phyloP scores from a whole-genome alignment of 805 yeast species.

The Pichia insulana region DNA sequence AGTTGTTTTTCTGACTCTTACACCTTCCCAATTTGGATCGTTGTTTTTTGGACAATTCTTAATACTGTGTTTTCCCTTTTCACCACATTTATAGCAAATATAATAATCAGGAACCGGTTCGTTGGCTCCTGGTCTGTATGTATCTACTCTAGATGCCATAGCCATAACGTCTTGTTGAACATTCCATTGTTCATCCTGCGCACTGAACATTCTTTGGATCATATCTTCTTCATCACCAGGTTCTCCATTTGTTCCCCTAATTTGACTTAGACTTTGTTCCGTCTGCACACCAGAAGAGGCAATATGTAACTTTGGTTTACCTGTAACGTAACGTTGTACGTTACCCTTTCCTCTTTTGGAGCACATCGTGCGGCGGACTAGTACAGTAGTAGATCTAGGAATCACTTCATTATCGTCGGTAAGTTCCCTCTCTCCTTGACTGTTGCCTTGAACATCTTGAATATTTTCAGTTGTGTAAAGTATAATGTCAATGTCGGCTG shows the following conservation, averaged over 20 bases:
- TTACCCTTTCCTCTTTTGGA: conserved; percentile 40
- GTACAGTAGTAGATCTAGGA: conserved; percentile 77
- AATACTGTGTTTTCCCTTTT: conserved; percentile 87
- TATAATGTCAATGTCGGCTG: conserved; percentile 73
- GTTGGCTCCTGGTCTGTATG: conserved; percentile 33
- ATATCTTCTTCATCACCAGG: conserved; percentile 66
- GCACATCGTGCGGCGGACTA: conserved; percentile 76
- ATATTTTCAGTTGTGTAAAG: conserved; percentile 52
- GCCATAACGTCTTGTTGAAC: conserved; percentile 90
- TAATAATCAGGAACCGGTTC: conserved; percentile 92
- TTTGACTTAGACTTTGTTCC: conserved; percentile 8
- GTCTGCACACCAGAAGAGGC: conserved; percentile 13
- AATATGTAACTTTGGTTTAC: conserved; percentile 46
- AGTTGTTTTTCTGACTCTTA: conserved; percentile 82
- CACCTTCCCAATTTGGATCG: conserved; percentile 92
- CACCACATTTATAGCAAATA: conserved; percentile 94
- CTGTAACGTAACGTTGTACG: conserved; percentile 63
- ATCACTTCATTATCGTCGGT: conserved; percentile 86
- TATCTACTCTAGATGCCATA: conserved; percentile 61
- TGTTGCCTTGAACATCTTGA: neutral
- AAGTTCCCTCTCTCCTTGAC: conserved; percentile 40
- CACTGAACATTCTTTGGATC: conserved; percentile 84
- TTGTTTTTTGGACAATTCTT: conserved; percentile 90
- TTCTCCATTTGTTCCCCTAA: conserved; percentile 7
- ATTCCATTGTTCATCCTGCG: conserved; percentile 91